Evolutionary conservation across 371 early-diverging fungal genomes (phyloP).

Genomic region (Chytridium lagenaria): DNA sequence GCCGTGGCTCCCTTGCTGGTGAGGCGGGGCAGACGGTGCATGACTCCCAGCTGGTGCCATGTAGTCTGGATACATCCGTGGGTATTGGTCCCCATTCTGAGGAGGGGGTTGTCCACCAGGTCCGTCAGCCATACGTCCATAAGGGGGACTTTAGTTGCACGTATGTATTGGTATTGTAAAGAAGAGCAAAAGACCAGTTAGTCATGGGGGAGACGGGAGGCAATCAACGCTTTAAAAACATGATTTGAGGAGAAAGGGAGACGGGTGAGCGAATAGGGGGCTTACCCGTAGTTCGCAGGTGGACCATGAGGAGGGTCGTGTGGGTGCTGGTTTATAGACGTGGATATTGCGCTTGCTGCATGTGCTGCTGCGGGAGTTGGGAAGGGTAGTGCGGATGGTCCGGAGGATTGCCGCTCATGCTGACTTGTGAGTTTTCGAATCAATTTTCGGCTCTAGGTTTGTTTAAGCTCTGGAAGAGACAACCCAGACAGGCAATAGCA

Average conservation of each 20-base stretch:
- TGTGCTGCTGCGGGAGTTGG: conserved; percentile 3
- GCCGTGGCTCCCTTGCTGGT: conserved; percentile 5
- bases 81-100: not conserved
- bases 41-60: not conserved
- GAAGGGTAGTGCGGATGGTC: conserved; percentile 8
- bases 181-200: not conserved
- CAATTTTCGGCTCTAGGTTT: no score
- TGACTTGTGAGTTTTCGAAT: no score
- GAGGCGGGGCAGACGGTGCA: not conserved
- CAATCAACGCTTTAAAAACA: not conserved
- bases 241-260: not conserved
- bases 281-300: conserved; percentile 10
- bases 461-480: no score
- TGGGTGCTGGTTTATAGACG: not conserved
- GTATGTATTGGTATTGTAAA: not conserved
- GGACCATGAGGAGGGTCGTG: conserved; percentile 6
- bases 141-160: not conserved
- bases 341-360: conserved; percentile 8
- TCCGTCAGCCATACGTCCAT: conserved; percentile 5
- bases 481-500: no score
- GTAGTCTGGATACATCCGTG: conserved; percentile 14
- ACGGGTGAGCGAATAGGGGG: not conserved
- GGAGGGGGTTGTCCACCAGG: conserved; percentile 1
- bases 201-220: not conserved
- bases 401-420: conserved; percentile 16